phyloP scores from a whole-genome alignment of 441 rosid species.

The Erysimum cheiri region DNA sequence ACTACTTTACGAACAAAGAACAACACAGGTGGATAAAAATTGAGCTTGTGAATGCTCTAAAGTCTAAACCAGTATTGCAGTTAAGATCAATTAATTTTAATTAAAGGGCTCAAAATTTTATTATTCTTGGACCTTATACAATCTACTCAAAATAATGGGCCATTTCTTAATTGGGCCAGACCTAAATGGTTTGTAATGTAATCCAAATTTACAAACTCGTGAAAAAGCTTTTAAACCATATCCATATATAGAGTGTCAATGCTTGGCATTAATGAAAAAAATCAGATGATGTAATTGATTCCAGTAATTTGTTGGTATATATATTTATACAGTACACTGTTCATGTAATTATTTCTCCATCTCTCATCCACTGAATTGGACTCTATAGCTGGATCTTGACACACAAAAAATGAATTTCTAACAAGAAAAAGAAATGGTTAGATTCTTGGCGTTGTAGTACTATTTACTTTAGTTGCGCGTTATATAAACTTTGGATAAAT shows the following conservation, averaged over 20 bases:
- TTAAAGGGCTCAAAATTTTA: conserved; percentile 1
- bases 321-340: neutral
- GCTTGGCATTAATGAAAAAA: neutral
- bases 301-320: neutral
- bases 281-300: conserved; percentile 6
- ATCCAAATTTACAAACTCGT: neutral
- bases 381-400: neutral
- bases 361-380: neutral
- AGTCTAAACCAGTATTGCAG: neutral
- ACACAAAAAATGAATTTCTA: neutral
- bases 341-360: conserved; percentile 13
- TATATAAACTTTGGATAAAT: neutral
- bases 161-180: neutral
- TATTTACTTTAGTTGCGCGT: neutral
- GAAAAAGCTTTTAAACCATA: neutral
- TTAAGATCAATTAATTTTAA: neutral
- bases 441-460: conserved; percentile 21
- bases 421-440: neutral
- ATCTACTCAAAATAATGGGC: neutral
- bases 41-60: neutral
- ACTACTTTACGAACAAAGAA: conserved; percentile 33
- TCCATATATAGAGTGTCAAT: neutral
- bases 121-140: neutral
- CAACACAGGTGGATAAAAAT: neutral
- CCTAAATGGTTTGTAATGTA: neutral